Evolutionary conservation across 495 filamentous ascomycete genomes (phyloP).

Genomic region (Penicillium turbatum): DNA sequence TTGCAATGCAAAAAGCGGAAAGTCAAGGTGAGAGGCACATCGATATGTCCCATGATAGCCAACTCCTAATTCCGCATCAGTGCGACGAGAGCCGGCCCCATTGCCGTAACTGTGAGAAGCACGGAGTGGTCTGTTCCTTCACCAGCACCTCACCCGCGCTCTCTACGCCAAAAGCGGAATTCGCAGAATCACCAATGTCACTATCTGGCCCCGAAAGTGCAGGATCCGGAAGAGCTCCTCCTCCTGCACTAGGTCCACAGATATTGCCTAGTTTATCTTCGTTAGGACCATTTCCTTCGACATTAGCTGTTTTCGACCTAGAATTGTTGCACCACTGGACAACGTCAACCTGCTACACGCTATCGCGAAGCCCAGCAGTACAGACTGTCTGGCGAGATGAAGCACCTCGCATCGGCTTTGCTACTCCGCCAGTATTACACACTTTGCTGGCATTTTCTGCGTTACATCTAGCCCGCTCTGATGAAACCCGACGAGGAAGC

Average conservation of each 20-base stretch:
- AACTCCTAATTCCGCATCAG: neutral
- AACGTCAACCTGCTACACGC: constrained; percentile 35
- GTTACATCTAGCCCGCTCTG: constrained; percentile 31
- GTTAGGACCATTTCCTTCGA: neutral
- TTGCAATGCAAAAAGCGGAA: constrained; percentile 14
- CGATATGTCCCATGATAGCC: neutral
- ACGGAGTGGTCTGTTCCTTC: constrained; percentile 16
- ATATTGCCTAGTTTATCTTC: neutral
- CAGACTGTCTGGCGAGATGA: constrained; percentile 32
- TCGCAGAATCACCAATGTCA: neutral
- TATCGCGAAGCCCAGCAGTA: constrained; percentile 26
- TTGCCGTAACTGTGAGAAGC: constrained; percentile 8
- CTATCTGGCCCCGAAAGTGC: constrained; percentile 3
- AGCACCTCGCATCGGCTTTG: constrained; percentile 30
- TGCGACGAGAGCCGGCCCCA: constrained; percentile 8
- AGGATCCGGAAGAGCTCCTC: neutral
- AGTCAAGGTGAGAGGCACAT: constrained; percentile 8
- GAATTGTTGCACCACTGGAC: constrained; percentile 38
- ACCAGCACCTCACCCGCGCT: neutral
- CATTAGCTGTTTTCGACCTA: constrained; percentile 19
- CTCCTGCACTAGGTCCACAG: neutral
- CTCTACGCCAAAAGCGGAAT: neutral
- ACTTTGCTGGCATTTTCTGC: constrained; percentile 35
- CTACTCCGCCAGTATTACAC: constrained; percentile 29
- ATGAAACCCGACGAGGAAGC: constrained; percentile 12